Evolutionary conservation across 306 rosid genomes (phyloP), one percentile per base, ranked within the genome.

Genomic region (Rosa lucieae): DNA sequence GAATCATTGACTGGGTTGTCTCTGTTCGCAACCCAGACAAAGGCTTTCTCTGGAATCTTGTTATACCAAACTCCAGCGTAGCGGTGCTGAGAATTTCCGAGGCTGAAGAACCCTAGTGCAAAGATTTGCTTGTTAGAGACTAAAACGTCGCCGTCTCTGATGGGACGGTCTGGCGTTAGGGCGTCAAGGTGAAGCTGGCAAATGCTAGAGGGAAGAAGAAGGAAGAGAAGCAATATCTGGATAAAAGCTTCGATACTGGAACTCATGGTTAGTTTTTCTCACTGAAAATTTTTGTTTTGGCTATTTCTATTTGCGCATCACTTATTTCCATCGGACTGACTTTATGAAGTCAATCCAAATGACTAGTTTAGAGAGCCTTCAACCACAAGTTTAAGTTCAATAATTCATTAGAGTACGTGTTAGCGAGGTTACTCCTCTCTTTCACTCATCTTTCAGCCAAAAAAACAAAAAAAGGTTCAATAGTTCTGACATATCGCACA

Each of bases 1-100:
- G 18, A 63, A 51, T 79, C 84, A 4, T 67, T 70, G 67, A 88
- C 46, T 0, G 87, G 87, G n/a, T 0, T 51, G 76, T 85, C 82
- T 77, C 86, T 85, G 76, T 89, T 91, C 11, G 93, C 93, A 56
- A 91, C 88, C 96, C 93, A 91, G 18, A 91, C 93, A 1, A 78
- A 18, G 3, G 83, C 77, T 73, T 70, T 3, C 1, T 10, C 3
- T 4, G 53, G n/a, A 32, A 11, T 21, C 15, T 67, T 37, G 67
- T 74, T 4, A 40, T 80, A 91, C 93, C 96, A 85, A 51, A 89
- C 81, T 29, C 89, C 93, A 17, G 20, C 26, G 4, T 56, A 56
- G 8, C 29, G 29, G 12, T 56, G 21, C 3, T 0, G 80, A 8
- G 91, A 89, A 72, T 74, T 62, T 11, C 40, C n/a, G 3, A 71